phyloP scores from a whole-genome alignment of 768 basidiomycete genomes.

The Panus rudis region DNA sequence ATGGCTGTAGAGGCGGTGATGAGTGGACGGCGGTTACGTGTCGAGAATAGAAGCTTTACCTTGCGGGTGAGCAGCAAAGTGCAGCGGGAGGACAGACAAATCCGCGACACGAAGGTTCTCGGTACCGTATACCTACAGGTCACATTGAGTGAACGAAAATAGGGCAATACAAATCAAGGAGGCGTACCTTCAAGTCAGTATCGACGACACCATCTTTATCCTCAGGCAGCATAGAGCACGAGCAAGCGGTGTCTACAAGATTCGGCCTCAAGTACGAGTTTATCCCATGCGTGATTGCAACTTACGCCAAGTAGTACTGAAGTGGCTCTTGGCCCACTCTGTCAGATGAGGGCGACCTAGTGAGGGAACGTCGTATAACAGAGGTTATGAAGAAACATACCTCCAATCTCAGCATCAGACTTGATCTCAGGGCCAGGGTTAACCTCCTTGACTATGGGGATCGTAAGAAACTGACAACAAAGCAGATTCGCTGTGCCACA shows the following conservation, averaged over 20 bases:
- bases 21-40: neutral
- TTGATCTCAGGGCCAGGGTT: conserved; percentile 24
- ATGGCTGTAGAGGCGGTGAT: neutral
- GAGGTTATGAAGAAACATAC: too few relatives aligned
- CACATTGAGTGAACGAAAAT: neutral
- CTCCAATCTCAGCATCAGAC: conserved; percentile 21
- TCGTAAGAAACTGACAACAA: neutral
- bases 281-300: neutral
- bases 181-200: conserved; percentile 21
- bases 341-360: neutral
- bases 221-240: conserved; percentile 33
- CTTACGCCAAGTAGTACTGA: conserved; percentile 15
- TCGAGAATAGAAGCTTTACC: conserved; percentile 7
- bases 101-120: conserved; percentile 38
- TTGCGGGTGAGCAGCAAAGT: conserved; percentile 30
- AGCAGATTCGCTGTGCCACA: too few relatives aligned
- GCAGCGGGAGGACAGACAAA: conserved; percentile 33
- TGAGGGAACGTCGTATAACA: too few relatives aligned
- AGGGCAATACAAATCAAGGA: conserved; percentile 11
- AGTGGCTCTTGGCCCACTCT: conserved; percentile 17
- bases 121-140: conserved; percentile 26
- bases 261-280: neutral
- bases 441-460: conserved; percentile 19
- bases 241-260: conserved; percentile 25
- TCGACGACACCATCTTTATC: conserved; percentile 31